Conservation (phyloP, 495 filamentous ascomycete species). For the Neurospora terricola region DNA sequence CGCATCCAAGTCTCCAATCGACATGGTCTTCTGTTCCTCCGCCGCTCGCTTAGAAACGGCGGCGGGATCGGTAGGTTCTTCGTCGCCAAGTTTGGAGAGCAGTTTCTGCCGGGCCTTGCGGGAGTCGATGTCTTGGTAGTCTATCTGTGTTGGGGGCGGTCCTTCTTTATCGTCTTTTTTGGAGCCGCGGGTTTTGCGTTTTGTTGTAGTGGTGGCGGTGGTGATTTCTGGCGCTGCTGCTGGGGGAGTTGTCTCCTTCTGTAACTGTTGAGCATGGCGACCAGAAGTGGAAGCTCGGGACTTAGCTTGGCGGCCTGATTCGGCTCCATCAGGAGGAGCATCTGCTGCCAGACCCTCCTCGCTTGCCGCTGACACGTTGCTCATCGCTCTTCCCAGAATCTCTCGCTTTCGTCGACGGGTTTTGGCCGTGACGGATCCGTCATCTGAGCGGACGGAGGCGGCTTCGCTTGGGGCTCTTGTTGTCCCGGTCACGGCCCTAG, state of each 20-base stretch:
- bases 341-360: conserved; percentile 6
- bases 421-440: not conserved
- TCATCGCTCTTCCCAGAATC: conserved; percentile 40
- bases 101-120: conserved; percentile 20
- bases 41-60: not conserved
- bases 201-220: not conserved
- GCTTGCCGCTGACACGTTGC: conserved; percentile 38
- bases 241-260: not conserved
- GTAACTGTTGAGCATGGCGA: not conserved
- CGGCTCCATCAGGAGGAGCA: conserved; percentile 4
- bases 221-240: not conserved
- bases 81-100: conserved; percentile 24
- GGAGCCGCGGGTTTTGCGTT: not conserved
- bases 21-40: not conserved
- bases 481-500: not conserved
- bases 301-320: not conserved
- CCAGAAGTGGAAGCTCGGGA: not conserved
- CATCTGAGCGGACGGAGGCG: not conserved
- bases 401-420: conserved; percentile 27
- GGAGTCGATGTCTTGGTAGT: conserved; percentile 38
- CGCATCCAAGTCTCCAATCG: not conserved
- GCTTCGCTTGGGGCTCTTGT: not conserved
- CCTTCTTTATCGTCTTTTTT: conserved; percentile 9
- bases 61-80: not conserved
- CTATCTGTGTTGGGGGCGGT: conserved; percentile 35